Conservation (phyloP, 306 rosid species). For the Trifolium pratense region DNA sequence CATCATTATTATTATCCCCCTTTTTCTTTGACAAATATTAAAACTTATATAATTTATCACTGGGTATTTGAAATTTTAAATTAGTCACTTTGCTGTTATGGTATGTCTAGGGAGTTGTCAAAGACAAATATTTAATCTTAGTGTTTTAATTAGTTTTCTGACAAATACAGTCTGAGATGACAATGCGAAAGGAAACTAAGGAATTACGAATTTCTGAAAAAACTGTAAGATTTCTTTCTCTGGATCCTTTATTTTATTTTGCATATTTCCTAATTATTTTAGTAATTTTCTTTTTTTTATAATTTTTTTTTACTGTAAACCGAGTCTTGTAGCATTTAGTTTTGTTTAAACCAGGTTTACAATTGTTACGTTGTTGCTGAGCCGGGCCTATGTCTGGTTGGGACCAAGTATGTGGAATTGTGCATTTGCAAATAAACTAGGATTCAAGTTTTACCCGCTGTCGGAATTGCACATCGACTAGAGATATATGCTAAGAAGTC, state of each 20-base stretch:
- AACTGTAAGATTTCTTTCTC: slow-evolving; percentile 47
- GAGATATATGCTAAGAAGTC: background rate
- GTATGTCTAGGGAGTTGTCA: slow-evolving; percentile 33
- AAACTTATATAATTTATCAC: slow-evolving; percentile 8
- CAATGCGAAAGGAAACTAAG: slow-evolving; percentile 44
- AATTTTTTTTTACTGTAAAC: slow-evolving; percentile 5
- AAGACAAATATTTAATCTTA: slow-evolving; percentile 15
- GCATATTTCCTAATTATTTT: slow-evolving; percentile 4
- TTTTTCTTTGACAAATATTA: slow-evolving; percentile 1
- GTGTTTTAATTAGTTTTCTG: slow-evolving; percentile 29
- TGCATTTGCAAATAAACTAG: slow-evolving; percentile 14
- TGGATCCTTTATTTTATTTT: background rate
- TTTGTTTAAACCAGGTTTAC: background rate
- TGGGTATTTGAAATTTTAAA: slow-evolving; percentile 1
- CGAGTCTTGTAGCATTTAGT: background rate
- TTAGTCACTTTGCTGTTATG: slow-evolving; percentile 8
- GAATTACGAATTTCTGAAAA: slow-evolving; percentile 58
- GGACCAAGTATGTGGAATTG: slow-evolving; percentile 12
- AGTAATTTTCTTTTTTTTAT: slow-evolving; percentile 10
- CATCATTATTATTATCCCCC: background rate
- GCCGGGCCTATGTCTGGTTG: slow-evolving; percentile 5
- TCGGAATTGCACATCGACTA: background rate
- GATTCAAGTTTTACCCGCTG: background rate
- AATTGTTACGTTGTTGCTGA: background rate
- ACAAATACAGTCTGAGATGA: slow-evolving; percentile 50